Conservation (phyloP, 2,329 filamentous ascomycete genomes). For the Pestalotiopsis sp. region DNA sequence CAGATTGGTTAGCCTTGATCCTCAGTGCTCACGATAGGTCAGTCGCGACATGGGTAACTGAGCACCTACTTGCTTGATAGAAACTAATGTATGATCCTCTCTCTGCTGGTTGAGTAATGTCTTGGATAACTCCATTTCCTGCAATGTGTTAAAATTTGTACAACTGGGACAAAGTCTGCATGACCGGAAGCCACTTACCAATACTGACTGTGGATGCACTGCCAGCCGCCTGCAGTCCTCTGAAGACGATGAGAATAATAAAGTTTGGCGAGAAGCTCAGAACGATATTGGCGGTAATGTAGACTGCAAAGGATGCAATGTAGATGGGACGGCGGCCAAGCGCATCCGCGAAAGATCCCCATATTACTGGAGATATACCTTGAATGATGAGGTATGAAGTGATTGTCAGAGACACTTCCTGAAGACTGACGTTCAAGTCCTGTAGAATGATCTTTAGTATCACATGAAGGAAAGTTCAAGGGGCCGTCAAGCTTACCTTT, state of each 20-base stretch:
- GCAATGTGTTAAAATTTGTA: background rate
- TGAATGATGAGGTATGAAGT: conserved; percentile 54
- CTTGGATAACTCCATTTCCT: conserved; percentile 35
- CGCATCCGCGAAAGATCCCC: conserved; percentile 49
- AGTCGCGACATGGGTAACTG: background rate
- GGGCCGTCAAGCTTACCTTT: conserved; percentile 21
- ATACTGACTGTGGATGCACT: conserved; percentile 51
- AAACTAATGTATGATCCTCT: conserved; percentile 33
- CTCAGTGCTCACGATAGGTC: background rate
- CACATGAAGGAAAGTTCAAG: too few relatives aligned
- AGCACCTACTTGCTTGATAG: conserved; percentile 32
- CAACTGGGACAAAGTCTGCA: background rate
- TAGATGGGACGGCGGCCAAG: conserved; percentile 48
- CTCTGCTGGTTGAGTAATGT: conserved; percentile 30
- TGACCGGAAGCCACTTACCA: conserved; percentile 30
- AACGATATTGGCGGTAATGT: conserved; percentile 47
- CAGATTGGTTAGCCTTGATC: background rate
- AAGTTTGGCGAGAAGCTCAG: conserved; percentile 47
- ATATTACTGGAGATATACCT: conserved; percentile 50
- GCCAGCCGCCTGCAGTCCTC: conserved; percentile 49
- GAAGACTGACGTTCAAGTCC: conserved; percentile 32
- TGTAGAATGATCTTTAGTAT: background rate
- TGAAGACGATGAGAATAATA: conserved; percentile 43
- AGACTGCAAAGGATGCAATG: conserved; percentile 47
- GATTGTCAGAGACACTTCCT: conserved; percentile 40